These are phyloP conservation scores for Puccinia coronata DNA, from an alignment of 1,284 basidiomycete genomes.

Conservation along the genomic window DNA sequence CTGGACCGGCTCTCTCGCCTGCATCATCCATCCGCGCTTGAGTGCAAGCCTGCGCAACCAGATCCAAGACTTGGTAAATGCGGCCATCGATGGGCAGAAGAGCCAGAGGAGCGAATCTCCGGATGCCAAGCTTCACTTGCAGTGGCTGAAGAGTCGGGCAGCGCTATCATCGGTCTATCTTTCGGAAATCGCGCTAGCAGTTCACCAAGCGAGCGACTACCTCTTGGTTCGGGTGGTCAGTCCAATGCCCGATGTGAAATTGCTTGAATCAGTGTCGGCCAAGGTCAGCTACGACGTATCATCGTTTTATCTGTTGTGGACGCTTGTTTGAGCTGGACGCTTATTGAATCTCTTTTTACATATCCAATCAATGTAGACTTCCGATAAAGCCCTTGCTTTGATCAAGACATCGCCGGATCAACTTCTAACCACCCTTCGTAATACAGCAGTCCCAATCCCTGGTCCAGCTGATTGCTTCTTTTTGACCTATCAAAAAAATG, in stretches of 20 bases:
- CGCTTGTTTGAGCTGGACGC: conserved; percentile 62
- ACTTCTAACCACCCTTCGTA: conserved; percentile 52
- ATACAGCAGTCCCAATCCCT: conserved; percentile 44
- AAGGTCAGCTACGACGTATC: conserved; percentile 63
- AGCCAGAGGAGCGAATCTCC: neutral
- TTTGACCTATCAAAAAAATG: conserved; percentile 81
- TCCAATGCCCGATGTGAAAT: too few species aligned
- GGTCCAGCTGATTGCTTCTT: conserved; percentile 71
- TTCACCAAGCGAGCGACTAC: neutral
- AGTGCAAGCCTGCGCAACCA: too few species aligned
- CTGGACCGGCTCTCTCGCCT: conserved; percentile 7
- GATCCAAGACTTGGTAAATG: conserved; percentile 3
- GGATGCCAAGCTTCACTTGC: conserved; percentile 18
- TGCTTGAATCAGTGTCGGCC: too few species aligned
- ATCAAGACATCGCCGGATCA: conserved; percentile 53
- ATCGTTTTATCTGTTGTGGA: neutral
- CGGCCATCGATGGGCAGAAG: neutral
- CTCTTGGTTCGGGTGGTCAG: too few species aligned
- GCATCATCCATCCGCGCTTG: too few species aligned
- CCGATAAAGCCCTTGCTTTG: conserved; percentile 55
- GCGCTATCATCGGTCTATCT: conserved; percentile 40
- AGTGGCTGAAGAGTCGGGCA: conserved; percentile 41
- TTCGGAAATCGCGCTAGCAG: conserved; percentile 27
- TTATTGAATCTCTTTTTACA: conserved; percentile 17
- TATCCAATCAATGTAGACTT: conserved; percentile 51